Evolutionary conservation across 202 grass and related monocot species (phyloP).

Genomic region (Panicum hallii): DNA sequence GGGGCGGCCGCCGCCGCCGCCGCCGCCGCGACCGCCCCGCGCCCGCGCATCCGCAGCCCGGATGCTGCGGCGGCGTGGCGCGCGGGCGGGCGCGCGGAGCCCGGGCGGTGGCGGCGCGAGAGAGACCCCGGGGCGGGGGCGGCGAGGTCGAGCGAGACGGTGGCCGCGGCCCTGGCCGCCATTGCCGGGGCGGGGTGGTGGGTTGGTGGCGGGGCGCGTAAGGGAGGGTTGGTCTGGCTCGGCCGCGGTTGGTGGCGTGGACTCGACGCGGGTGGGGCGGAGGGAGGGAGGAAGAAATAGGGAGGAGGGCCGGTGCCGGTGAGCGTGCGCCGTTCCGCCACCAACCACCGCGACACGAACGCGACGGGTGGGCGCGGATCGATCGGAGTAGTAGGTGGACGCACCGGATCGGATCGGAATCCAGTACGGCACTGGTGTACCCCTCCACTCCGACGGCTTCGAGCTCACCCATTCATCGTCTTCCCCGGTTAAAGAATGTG

Average conservation of each 20-base stretch:
- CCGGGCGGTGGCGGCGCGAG: neutral
- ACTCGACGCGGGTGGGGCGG: neutral
- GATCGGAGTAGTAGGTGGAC: too few species aligned
- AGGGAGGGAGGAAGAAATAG: conserved; percentile 51
- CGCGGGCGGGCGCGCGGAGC: neutral
- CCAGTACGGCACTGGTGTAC: too few species aligned
- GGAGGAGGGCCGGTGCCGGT: neutral
- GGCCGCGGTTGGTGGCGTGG: conserved; percentile 35
- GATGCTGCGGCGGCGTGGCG: neutral
- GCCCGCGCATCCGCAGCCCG: conserved; percentile 29
- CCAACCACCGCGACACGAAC: conserved; percentile 22
- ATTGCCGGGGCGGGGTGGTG: neutral
- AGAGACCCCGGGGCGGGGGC: neutral
- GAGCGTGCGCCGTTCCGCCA: conserved; percentile 16
- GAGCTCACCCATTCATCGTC: too few species aligned
- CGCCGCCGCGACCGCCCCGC: conserved; percentile 24
- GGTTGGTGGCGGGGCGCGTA: neutral
- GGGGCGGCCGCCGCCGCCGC: conserved; percentile 61
- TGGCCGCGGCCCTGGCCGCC: conserved; percentile 32
- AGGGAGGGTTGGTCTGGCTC: neutral
- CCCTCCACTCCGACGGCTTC: too few species aligned
- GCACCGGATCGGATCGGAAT: too few species aligned
- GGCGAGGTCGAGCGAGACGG: conserved; percentile 36
- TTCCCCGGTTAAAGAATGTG: too few species aligned
- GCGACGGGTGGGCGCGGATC: neutral